Evolutionary conservation across 148 eudicot genomes (phyloP).

Genomic region (Rhododendron ovatum): DNA sequence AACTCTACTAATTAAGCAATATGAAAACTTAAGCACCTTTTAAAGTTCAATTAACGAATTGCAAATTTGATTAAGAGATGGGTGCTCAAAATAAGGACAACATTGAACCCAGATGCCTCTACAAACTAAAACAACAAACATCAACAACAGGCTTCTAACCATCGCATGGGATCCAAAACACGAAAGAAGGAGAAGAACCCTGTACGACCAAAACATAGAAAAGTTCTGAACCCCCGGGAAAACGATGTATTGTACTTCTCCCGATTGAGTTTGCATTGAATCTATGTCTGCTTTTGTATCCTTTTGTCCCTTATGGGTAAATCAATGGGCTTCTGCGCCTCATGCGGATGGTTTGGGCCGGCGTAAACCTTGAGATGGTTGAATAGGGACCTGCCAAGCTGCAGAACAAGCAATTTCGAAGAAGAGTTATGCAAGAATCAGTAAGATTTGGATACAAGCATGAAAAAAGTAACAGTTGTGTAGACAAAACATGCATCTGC

Average conservation of each 20-base stretch:
- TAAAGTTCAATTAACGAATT: neutral
- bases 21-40: neutral
- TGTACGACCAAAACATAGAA: neutral
- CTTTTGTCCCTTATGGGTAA: constrained; percentile 87
- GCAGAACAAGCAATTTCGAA: constrained; percentile 20
- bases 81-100: neutral
- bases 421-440: neutral
- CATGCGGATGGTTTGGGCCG: constrained; percentile 85
- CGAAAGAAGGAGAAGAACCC: neutral
- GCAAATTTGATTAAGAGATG: neutral
- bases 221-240: neutral
- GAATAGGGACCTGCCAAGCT: constrained; percentile 85
- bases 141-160: neutral
- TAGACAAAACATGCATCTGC: constrained; percentile 5
- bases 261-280: neutral
- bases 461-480: neutral
- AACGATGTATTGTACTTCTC: neutral
- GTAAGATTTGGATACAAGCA: neutral
- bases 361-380: constrained; percentile 91
- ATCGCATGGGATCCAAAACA: neutral
- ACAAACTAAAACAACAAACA: neutral
- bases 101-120: neutral
- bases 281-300: constrained; percentile 50
- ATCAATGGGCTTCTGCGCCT: constrained; percentile 76
- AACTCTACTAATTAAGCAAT: neutral